These are phyloP conservation scores for Acorus gramineus DNA, from an alignment of 106 monocot species.

Conservation along the genomic window DNA sequence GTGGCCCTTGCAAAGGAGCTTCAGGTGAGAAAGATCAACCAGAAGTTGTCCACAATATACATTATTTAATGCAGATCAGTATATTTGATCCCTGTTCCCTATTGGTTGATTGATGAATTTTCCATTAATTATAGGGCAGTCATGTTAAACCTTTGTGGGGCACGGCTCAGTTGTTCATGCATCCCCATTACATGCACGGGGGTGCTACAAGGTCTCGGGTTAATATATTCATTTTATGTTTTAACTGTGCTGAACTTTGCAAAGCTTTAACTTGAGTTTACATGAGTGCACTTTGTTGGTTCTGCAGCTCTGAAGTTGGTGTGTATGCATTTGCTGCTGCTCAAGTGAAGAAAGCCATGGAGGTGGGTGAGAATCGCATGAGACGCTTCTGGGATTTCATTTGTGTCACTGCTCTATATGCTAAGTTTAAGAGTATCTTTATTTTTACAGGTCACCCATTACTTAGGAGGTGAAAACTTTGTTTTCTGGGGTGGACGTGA, in stretches of 20 bases:
- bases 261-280: background rate
- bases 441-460: constrained; percentile 67
- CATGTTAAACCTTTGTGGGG: constrained; percentile 89
- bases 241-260: background rate
- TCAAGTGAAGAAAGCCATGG: constrained; percentile 97
- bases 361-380: constrained; percentile 33
- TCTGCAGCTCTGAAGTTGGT: constrained; percentile 67
- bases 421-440: background rate
- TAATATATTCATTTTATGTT: constrained; percentile 1
- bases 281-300: background rate
- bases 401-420: background rate
- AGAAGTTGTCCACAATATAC: background rate
- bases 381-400: background rate
- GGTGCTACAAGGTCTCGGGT: constrained; percentile 90
- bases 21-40: constrained; percentile 28
- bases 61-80: too few species aligned
- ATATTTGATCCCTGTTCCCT: too few species aligned
- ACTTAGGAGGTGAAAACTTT: constrained; percentile 95
- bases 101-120: background rate
- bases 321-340: constrained; percentile 98
- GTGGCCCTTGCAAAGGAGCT: constrained; percentile 81
- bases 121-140: constrained; percentile 25
- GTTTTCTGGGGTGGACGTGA: constrained; percentile 99
- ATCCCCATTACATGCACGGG: constrained; percentile 99
- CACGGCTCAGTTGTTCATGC: constrained; percentile 91